Evolutionary conservation across 2,329 filamentous ascomycete genomes (phyloP).

Genomic region (Penicillium sp.): DNA sequence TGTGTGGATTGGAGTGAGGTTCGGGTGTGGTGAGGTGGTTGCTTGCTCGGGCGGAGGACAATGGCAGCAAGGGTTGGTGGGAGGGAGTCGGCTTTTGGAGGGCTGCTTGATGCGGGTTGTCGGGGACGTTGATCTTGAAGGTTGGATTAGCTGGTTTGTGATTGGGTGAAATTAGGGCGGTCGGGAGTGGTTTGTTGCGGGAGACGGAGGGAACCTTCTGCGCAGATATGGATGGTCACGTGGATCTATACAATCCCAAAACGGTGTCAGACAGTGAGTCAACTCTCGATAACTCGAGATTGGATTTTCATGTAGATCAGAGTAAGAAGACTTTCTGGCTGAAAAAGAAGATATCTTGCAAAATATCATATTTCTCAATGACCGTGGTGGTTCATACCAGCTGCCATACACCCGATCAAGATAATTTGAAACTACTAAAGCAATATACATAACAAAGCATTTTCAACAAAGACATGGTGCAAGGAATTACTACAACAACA

Average conservation of each 20-base stretch:
- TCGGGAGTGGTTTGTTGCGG: background rate
- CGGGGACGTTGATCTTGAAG: slow-evolving; percentile 19
- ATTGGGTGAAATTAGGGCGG: slow-evolving; percentile 31
- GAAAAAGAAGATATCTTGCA: accelerated
- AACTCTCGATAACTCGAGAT: background rate
- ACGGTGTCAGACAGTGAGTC: background rate
- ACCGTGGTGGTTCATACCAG: background rate
- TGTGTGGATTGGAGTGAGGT: background rate
- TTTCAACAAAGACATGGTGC: background rate
- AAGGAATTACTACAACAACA: background rate
- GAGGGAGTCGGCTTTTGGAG: slow-evolving; percentile 3
- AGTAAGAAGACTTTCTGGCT: accelerated
- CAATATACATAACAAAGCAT: background rate
- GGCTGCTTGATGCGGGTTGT: slow-evolving; percentile 17
- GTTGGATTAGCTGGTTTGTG: slow-evolving; percentile 26
- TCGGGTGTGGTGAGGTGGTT: background rate
- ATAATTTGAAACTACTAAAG: background rate
- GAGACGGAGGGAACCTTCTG: background rate
- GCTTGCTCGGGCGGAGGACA: background rate
- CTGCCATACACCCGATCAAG: background rate
- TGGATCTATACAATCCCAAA: slow-evolving; percentile 1
- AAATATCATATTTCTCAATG: background rate
- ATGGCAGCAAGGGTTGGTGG: slow-evolving; percentile 6
- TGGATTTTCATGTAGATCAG: background rate
- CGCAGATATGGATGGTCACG: slow-evolving; percentile 6